Conservation (phyloP, 2,329 filamentous ascomycete genomes). For the Epichloe bromicola region DNA sequence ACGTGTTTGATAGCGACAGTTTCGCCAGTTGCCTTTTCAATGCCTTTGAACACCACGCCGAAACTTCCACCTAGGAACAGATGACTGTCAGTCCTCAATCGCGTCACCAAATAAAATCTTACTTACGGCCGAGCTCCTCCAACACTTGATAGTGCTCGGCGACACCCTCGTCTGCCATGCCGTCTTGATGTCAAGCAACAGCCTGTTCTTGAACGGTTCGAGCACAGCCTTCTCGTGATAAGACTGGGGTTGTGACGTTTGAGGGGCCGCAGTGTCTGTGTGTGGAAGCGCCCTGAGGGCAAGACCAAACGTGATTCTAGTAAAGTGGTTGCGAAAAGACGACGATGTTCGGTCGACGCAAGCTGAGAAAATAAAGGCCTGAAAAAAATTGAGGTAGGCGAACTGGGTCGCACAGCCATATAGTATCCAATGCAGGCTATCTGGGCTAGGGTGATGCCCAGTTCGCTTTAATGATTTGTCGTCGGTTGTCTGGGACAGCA, state of each 20-base stretch:
- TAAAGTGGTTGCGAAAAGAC: not conserved
- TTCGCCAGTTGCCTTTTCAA: constrained; percentile 80
- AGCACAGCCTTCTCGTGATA: not conserved
- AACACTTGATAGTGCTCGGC: constrained; percentile 86
- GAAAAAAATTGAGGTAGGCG: not conserved
- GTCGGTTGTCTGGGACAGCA: constrained; percentile 24
- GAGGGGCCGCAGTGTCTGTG: not conserved
- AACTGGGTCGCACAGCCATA: constrained; percentile 1
- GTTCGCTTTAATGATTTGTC: constrained; percentile 6
- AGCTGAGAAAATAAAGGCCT: not conserved
- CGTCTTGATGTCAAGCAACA: constrained; percentile 15
- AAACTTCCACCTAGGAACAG: constrained; percentile 68
- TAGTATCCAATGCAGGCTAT: constrained; percentile 1
- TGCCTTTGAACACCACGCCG: constrained; percentile 91
- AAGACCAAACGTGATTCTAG: not conserved
- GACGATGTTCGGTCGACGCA: not conserved
- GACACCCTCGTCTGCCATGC: constrained; percentile 51
- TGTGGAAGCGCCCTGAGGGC: not conserved
- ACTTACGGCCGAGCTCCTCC: constrained; percentile 88
- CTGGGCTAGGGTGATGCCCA: constrained; percentile 2
- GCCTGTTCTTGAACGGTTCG: not conserved
- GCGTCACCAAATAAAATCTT: not conserved
- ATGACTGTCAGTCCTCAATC: not conserved
- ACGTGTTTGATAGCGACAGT: constrained; percentile 96
- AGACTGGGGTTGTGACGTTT: not conserved